Conservation (phyloP, 805 yeast genomes). For the Candida sanyiensis region DNA sequence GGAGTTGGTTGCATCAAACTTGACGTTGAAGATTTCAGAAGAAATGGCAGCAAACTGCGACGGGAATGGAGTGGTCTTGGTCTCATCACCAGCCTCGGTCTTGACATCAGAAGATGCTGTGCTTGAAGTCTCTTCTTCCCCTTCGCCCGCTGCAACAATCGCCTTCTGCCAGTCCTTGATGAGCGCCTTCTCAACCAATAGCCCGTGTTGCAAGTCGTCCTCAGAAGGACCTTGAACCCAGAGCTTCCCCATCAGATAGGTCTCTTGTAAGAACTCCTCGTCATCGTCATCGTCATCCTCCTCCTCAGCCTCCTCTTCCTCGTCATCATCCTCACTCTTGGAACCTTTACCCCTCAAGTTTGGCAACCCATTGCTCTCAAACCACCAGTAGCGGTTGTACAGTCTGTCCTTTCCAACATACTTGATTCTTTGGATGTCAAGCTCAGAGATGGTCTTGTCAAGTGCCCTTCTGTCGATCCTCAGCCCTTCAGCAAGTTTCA, state of each 20-base stretch:
- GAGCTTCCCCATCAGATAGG: conserved; percentile 73
- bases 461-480: conserved; percentile 44
- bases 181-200: conserved; percentile 28
- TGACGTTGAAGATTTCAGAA: conserved; percentile 19
- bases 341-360: conserved; percentile 34
- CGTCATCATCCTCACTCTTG: conserved; percentile 22
- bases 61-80: conserved; percentile 9
- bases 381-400: conserved; percentile 93
- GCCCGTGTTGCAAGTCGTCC: conserved; percentile 36
- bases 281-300: conserved; percentile 40
- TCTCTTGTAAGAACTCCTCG: conserved; percentile 44
- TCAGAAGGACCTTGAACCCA: conserved; percentile 88
- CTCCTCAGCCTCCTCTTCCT: conserved; percentile 33
- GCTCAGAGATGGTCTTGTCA: conserved; percentile 58
- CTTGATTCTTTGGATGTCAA: conserved; percentile 72
- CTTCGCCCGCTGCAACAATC: conserved; percentile 21
- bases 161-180: conserved; percentile 26
- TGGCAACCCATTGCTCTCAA: conserved; percentile 80
- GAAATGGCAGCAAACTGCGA: conserved; percentile 22
- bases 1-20: conserved; percentile 39
- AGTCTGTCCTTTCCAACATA: conserved; percentile 77
- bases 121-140: no score
- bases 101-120: no score
- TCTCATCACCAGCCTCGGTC: neutral
- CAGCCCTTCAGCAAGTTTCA: conserved; percentile 37